Base-by-base conservation (phyloP, 306 rosid genomes). In the Ceratonia siliqua region DNA sequence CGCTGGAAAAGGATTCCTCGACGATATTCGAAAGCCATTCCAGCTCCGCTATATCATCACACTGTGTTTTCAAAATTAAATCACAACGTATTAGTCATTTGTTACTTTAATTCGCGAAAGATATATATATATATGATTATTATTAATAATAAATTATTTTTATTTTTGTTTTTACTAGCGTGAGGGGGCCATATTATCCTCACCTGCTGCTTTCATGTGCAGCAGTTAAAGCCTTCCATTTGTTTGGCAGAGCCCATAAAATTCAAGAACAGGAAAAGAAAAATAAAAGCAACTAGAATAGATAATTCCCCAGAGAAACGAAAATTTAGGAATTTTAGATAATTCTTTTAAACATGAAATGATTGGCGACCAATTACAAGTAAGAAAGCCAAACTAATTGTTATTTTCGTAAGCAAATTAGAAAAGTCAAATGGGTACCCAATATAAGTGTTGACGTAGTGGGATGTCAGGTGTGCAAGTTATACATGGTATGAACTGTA, bases 11-110 rank as follows among this genome's bases (percentile, higher is more conserved):
- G 5, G 97, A 90, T 28, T 94, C 99, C 74, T 94, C 99, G 18
- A 70, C 90, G 42, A 92, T 82, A 84, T 89, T 94, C 0, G 97
- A 88, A 8, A 94, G 77, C 98, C 97, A 94, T 81, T 94, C 99
- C 57, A 94, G 86, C 79, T 90, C 97, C 14, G 96, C 97, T 55
- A 88, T 63, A 43, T 92, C 97, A 70, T 94, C 97, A 59, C 81
- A 87, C 98, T 92, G 88, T 53, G 30, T 20, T 20, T 5, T 28
- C 61, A 55, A 68, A 39, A 17, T 20, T 8, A 61, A 78, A 54
- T 12, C 36, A 65, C 46, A 55, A 2, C 12, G 11, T 22, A 6
- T 63, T 14, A 63, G 20, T 57, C 39, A 13, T 28, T 57, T 10
- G 13, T 14, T 14, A 17, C 1, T 33, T 35, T 18, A 35, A 17